Evolutionary conservation across 306 rosid species (phyloP).

Genomic region (Fagus sylvatica): DNA sequence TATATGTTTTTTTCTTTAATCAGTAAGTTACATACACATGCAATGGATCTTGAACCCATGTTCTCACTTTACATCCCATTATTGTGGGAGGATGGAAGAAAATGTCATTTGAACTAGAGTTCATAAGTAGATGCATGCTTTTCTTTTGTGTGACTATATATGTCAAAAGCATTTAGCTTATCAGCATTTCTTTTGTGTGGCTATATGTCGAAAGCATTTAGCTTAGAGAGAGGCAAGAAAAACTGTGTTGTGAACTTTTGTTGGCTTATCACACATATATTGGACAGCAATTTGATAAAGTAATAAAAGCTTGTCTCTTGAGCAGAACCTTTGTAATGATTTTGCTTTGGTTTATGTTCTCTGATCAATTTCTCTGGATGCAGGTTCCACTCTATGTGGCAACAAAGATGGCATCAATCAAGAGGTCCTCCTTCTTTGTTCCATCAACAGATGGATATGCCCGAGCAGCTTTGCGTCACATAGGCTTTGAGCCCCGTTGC

Average conservation of each 20-base stretch:
- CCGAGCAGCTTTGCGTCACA: slow-evolving; percentile 70
- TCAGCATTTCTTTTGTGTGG: too few relatives aligned
- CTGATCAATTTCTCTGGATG: slow-evolving; percentile 21
- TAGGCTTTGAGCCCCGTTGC: slow-evolving; percentile 92
- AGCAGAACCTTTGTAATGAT: not conserved
- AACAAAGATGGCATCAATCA: slow-evolving; percentile 96
- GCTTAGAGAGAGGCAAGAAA: not conserved
- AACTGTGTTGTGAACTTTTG: not conserved
- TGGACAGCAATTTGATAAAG: not conserved
- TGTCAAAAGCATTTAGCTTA: too few relatives aligned
- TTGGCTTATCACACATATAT: not conserved
- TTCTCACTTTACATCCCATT: too few relatives aligned
- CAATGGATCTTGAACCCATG: too few relatives aligned
- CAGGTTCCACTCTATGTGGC: slow-evolving; percentile 97
- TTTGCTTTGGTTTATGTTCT: slow-evolving; percentile 14
- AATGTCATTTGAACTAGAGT: too few relatives aligned
- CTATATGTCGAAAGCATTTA: not conserved
- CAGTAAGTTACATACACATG: too few relatives aligned
- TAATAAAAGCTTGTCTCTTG: too few relatives aligned
- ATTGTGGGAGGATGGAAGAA: too few relatives aligned
- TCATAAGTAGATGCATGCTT: too few relatives aligned
- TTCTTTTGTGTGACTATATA: too few relatives aligned
- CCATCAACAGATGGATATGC: slow-evolving; percentile 87
- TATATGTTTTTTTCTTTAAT: too few relatives aligned
- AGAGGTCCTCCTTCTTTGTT: slow-evolving; percentile 82